Conservation (phyloP, 2,329 filamentous ascomycete genomes). For the Trichoderma sp. region DNA sequence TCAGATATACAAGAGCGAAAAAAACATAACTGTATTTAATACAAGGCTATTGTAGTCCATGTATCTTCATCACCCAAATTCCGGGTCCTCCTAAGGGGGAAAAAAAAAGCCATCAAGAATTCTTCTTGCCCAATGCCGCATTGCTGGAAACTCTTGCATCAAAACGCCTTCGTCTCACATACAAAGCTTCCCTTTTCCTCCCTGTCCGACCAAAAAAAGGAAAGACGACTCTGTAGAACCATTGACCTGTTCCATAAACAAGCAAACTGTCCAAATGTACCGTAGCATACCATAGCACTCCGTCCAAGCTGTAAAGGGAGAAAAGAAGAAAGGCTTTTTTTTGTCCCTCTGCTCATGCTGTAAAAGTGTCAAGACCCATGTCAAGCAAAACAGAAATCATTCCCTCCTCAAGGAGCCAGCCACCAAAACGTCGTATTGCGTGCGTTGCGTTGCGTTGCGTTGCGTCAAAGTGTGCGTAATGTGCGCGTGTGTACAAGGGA, state of each 20-base stretch:
- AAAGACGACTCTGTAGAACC: neutral
- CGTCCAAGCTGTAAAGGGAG: neutral
- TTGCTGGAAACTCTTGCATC: neutral
- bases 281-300: constrained; percentile 14
- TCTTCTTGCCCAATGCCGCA: neutral
- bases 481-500: constrained; percentile 14
- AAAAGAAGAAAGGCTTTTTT: neutral
- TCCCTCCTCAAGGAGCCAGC: neutral
- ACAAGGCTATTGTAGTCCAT: neutral
- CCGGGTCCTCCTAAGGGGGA: neutral
- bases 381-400: constrained; percentile 1
- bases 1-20: neutral
- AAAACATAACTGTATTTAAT: neutral
- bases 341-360: neutral
- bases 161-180: constrained; percentile 17
- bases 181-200: constrained; percentile 1
- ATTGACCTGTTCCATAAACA: neutral
- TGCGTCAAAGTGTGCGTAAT: constrained; percentile 2
- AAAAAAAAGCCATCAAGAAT: neutral
- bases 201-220: neutral
- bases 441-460: constrained; percentile 11
- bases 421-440: constrained; percentile 7
- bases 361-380: neutral
- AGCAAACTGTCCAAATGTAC: constrained; percentile 15
- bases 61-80: neutral